Conservation (phyloP, 2,329 filamentous ascomycete species). For the Fusarium tricinctum region DNA sequence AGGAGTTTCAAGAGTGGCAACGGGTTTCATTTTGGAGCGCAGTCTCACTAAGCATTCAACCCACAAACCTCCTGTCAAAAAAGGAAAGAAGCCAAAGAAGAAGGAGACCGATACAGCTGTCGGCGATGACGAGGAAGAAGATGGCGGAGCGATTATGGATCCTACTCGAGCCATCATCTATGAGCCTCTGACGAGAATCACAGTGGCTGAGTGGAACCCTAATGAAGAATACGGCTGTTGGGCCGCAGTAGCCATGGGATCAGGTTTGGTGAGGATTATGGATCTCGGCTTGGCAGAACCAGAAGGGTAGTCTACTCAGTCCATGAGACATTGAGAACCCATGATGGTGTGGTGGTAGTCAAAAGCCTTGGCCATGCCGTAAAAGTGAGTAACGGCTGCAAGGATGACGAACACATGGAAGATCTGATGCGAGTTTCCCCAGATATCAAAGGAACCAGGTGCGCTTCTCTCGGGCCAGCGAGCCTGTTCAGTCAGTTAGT, state of each 20-base stretch:
- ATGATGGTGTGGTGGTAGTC: conserved; percentile 81
- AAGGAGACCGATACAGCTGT: conserved; percentile 53
- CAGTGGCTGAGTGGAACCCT: conserved; percentile 76
- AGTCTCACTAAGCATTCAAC: conserved; percentile 63
- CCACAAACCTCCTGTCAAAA: conserved; percentile 56
- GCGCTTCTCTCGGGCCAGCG: conserved; percentile 85
- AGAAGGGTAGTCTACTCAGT: conserved; percentile 35
- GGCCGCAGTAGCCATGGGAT: conserved; percentile 76
- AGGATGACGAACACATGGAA: conserved; percentile 92
- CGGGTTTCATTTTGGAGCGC: conserved; percentile 65
- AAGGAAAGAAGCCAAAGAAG: conserved; percentile 55
- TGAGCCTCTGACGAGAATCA: conserved; percentile 74
- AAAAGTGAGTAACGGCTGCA: conserved; percentile 85
- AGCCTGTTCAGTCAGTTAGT: conserved; percentile 60
- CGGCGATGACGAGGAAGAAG: conserved; percentile 53
- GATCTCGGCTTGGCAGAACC: conserved; percentile 69
- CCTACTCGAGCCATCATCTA: conserved; percentile 66
- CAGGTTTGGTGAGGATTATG: conserved; percentile 75
- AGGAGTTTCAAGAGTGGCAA: conserved; percentile 65
- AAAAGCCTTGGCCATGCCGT: conserved; percentile 85
- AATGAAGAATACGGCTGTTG: conserved; percentile 75
- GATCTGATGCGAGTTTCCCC: conserved; percentile 94
- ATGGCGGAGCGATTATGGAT: conserved; percentile 51
- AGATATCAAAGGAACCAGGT: conserved; percentile 88
- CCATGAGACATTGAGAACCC: conserved; percentile 63